phyloP scores from a whole-genome alignment of 2,329 filamentous ascomycete genomes.

The Pseudogymnoascus sp. region DNA sequence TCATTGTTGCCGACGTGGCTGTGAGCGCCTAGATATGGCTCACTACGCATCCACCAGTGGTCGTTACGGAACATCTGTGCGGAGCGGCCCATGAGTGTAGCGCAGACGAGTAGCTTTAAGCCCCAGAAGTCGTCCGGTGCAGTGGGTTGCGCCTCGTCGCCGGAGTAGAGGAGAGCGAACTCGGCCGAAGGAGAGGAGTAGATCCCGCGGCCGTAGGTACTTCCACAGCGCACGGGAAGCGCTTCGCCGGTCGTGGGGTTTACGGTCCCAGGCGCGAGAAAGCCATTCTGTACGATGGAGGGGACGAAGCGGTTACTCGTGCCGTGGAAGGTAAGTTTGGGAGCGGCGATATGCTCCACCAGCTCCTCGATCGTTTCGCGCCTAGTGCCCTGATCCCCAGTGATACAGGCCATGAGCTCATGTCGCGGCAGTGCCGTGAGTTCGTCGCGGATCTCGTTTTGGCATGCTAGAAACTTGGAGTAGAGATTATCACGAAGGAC shows the following conservation, averaged over 20 bases:
- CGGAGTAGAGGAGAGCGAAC: conserved; percentile 32
- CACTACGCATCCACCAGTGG: conserved; percentile 22
- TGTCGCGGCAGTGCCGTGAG: conserved; percentile 18
- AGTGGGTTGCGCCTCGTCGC: conserved; percentile 24
- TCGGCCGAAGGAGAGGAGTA: conserved; percentile 35
- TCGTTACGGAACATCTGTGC: conserved; percentile 24
- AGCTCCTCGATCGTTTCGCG: conserved; percentile 25
- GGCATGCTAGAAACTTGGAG: conserved; percentile 24
- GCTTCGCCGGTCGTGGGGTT: conserved; percentile 23
- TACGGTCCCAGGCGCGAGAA: conserved; percentile 31
- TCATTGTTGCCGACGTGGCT: conserved; percentile 32
- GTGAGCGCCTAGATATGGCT: conserved; percentile 26
- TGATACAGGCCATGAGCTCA: conserved; percentile 16
- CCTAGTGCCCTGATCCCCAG: neutral
- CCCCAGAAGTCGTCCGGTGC: conserved; percentile 28
- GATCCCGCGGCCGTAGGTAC: conserved; percentile 34
- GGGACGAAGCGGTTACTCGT: conserved; percentile 30
- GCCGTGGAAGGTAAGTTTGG: conserved; percentile 34
- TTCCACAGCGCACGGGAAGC: conserved; percentile 29
- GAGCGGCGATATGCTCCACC: conserved; percentile 30
- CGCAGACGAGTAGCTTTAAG: conserved; percentile 37
- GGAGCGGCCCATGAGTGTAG: conserved; percentile 36
- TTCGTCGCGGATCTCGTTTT: conserved; percentile 20
- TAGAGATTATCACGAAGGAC: conserved; percentile 30
- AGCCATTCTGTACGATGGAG: conserved; percentile 37